phyloP scores from a whole-genome alignment of 495 filamentous ascomycete genomes.

The Neurospora tetraspora region DNA sequence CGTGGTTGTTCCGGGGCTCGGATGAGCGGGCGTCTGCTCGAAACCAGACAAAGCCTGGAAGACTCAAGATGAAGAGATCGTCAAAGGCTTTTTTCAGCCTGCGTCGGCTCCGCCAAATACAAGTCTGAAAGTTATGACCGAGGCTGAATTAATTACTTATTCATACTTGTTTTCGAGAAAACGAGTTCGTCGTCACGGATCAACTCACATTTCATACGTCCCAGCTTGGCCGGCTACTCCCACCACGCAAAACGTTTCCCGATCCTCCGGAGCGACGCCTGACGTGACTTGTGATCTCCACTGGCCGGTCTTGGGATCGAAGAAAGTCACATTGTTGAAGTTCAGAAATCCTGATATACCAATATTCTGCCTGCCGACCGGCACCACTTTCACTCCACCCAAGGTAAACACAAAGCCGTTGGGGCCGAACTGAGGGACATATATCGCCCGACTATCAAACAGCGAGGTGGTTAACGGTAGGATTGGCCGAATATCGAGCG shows the following conservation, averaged over 20 bases:
- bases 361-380: no score
- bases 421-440: slow-evolving; percentile 15
- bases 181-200: no score
- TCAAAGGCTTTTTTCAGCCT: slow-evolving; percentile 5
- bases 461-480: no score
- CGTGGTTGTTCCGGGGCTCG: slow-evolving; percentile 8
- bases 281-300: no score
- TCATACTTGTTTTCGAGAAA: no score
- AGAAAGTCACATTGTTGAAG: no score
- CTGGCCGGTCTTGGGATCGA: no score
- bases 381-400: slow-evolving; percentile 11
- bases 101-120: slow-evolving; percentile 23
- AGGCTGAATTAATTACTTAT: no score
- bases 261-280: no score
- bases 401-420: slow-evolving; percentile 26
- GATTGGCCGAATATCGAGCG: no score
- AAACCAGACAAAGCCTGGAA: slow-evolving; percentile 38
- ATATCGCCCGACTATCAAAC: background rate
- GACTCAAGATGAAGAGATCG: slow-evolving; percentile 30
- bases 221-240: slow-evolving; percentile 5
- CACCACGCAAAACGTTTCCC: no score
- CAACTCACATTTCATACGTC: slow-evolving; percentile 24
- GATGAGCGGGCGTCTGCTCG: slow-evolving; percentile 14
- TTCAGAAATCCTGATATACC: no score
- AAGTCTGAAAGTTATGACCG: slow-evolving; percentile 12